These are phyloP conservation scores for Mycena capillaripes DNA, from an alignment of 768 basidiomycete genomes.

Conservation along the genomic window DNA sequence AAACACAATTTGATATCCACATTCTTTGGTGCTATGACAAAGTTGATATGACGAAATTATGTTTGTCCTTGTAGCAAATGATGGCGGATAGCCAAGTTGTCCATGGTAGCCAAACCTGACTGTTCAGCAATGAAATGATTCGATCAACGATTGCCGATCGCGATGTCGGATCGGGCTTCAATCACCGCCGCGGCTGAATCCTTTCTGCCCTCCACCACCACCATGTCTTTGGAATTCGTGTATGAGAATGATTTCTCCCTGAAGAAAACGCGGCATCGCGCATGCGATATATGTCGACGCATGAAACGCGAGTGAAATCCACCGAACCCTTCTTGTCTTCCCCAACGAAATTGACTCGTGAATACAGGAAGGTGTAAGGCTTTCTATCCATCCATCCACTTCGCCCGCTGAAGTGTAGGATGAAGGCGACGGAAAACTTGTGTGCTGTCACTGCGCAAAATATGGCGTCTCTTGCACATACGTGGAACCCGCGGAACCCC, in stretches of 20 bases:
- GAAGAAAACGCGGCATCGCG: background rate
- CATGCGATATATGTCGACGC: background rate
- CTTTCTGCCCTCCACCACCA: too few species aligned
- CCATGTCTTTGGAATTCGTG: background rate
- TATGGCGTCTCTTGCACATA: background rate
- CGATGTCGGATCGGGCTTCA: too few species aligned
- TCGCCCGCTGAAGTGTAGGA: background rate
- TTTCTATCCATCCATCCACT: background rate
- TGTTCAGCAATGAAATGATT: too few species aligned
- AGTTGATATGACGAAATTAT: too few species aligned
- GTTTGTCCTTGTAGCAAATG: too few species aligned
- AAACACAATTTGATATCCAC: too few species aligned
- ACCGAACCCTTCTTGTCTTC: background rate
- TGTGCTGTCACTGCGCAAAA: background rate
- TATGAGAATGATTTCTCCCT: background rate
- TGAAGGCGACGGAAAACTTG: background rate
- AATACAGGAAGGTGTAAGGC: background rate
- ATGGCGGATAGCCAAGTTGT: too few species aligned
- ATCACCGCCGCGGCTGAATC: too few species aligned
- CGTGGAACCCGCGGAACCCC: background rate
- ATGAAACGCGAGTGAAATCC: background rate
- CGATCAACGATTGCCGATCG: too few species aligned
- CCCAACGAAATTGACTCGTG: too few species aligned
- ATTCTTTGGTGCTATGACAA: too few species aligned
- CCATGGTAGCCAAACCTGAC: too few species aligned